Evolutionary conservation across 2,329 filamentous ascomycete genomes (phyloP), one percentile per base, ranked within the genome.

Genomic region (Alternaria tenuissima): DNA sequence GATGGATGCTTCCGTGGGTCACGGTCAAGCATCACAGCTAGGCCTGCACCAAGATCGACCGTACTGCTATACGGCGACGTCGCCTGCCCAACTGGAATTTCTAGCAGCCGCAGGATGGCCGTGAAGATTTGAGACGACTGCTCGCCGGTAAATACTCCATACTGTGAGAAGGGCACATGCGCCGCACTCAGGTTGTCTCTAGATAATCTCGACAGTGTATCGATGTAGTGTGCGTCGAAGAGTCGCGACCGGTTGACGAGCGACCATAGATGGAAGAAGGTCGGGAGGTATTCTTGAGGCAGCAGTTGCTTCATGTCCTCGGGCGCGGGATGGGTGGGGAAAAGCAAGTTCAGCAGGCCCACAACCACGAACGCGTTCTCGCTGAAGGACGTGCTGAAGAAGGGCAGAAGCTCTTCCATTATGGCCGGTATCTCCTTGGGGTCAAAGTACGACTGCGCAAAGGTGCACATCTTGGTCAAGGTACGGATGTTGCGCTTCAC

Each of bases 201-300:
- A 1, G 94, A 90, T 73, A 97, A 83, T 53, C 95, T 87, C 12
- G 95, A 98, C 64, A 97, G 87, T 32, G 97, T 86, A 78, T 99
- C 95, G 65, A 98, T 87, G 72, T 96, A 94, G 64, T 91, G 90
- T 59, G 91, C 87, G 78, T 99, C 95, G 62, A 95, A 91, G 4
- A 89, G 86, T 78, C 92, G 95, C 1, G 94, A 98, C 52, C 96
- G 87, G 69, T 93, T 95, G 67, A 98, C 89, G 42, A 98, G 84
- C 1, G 94, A 95, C 95, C 95, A 99, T 1, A 98, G 81, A 78
- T 99, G 95, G 83, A 99, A 99, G 70, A 97, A 90, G 0, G 94
- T 97, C 3, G 95, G 95, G 36, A 98, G 82, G 72, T 96, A 94
- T 73, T 94, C 89, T 67, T 94, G 90, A 1, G 95, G 94, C 68